These are phyloP conservation scores for Pisolithus sp. DNA, from an alignment of 768 basidiomycete genomes.

Conservation along the genomic window DNA sequence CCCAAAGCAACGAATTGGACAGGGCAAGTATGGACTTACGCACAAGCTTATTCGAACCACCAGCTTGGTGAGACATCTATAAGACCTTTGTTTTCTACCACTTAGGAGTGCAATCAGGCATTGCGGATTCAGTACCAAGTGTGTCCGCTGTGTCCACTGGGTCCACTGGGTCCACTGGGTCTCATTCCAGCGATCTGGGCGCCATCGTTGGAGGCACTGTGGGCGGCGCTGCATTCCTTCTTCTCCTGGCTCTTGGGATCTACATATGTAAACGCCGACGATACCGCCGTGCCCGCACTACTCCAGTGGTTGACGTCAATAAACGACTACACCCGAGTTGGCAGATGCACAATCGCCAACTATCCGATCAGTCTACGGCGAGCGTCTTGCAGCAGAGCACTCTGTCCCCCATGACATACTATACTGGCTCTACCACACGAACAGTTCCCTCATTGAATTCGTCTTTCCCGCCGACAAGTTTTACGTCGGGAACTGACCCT, in stretches of 20 bases:
- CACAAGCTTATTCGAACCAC: neutral
- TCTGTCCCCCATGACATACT: neutral
- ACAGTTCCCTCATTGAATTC: no score
- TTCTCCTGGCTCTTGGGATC: conserved; percentile 1
- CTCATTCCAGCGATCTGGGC: neutral
- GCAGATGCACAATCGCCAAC: neutral
- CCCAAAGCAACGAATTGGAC: neutral
- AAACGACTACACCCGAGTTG: neutral
- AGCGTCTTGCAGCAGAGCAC: neutral
- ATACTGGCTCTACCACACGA: neutral
- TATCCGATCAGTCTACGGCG: neutral
- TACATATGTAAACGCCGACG: neutral
- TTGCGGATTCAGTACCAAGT: neutral
- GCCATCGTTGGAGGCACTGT: conserved; percentile 2
- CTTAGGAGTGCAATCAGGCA: neutral
- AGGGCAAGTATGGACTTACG: neutral
- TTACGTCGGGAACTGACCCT: no score
- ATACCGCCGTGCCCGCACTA: neutral
- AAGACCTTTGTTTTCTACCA: no score
- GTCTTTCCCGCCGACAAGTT: no score
- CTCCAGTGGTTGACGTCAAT: neutral
- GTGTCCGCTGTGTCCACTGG: neutral
- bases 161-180: neutral
- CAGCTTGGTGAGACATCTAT: neutral
- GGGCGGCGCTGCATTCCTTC: neutral